phyloP scores from a whole-genome alignment of 441 rosid genomes.

The Daphne laureola region DNA sequence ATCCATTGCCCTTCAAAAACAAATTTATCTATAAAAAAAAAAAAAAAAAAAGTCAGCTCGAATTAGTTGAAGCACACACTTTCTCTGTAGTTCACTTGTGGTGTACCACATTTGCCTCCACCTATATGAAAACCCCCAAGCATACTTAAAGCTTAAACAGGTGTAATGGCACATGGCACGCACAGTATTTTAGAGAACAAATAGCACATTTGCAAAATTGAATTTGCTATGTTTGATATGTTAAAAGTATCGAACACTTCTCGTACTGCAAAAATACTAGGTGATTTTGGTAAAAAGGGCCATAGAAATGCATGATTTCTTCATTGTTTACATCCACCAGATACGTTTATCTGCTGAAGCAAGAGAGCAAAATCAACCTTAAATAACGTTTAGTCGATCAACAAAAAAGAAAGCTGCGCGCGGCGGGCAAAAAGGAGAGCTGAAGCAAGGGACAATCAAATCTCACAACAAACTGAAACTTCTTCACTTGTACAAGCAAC shows the following conservation, averaged over 20 bases:
- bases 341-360: background rate
- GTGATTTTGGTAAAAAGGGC: background rate
- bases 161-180: background rate
- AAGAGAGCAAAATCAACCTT: constrained; percentile 37
- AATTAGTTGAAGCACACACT: constrained; percentile 18
- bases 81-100: constrained; percentile 97
- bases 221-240: background rate
- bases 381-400: constrained; percentile 88
- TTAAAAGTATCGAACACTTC: background rate
- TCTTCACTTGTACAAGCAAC: too few species aligned
- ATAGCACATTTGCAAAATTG: too few species aligned
- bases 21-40: too few species aligned
- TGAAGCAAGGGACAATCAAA: too few species aligned
- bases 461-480: too few species aligned
- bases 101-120: constrained; percentile 97
- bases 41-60: too few species aligned
- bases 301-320: background rate
- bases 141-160: background rate
- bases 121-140: constrained; percentile 33
- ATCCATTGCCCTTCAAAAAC: too few species aligned
- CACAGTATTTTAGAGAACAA: too few species aligned
- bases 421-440: too few species aligned
- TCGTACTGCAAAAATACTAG: background rate
- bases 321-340: too few species aligned
- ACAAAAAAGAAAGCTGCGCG: too few species aligned